Evolutionary conservation across 2,329 filamentous ascomycete genomes (phyloP).

Genomic region (Fusarium sp.): DNA sequence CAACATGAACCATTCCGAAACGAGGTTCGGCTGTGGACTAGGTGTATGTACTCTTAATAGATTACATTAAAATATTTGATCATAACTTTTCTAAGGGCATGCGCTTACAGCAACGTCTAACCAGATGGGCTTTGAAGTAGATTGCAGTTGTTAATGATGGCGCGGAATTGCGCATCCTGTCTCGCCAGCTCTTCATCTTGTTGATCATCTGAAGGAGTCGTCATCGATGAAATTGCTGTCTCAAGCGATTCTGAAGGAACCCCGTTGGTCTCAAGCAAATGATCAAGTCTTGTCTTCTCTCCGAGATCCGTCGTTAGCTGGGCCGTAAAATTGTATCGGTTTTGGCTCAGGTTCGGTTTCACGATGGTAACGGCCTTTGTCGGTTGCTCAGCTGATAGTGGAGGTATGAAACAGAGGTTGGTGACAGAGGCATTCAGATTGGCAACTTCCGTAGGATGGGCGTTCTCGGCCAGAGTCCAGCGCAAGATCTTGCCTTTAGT

Average conservation of each 20-base stretch:
- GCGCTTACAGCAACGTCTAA: constrained; percentile 16
- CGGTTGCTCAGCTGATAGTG: constrained; percentile 57
- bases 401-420: constrained; percentile 79
- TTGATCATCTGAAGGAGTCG: constrained; percentile 39
- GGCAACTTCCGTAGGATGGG: constrained; percentile 73
- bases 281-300: constrained; percentile 56
- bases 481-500: constrained; percentile 78
- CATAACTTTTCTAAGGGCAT: constrained; percentile 5
- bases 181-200: constrained; percentile 43
- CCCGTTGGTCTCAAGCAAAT: constrained; percentile 59
- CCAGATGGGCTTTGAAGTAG: constrained; percentile 39
- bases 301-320: constrained; percentile 65
- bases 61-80: constrained; percentile 20
- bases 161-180: constrained; percentile 59
- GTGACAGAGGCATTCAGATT: constrained; percentile 85
- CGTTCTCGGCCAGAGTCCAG: constrained; percentile 82
- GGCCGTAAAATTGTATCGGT: constrained; percentile 72
- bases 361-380: constrained; percentile 71
- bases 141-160: constrained; percentile 58
- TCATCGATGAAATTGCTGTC: constrained; percentile 60
- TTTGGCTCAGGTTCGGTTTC: constrained; percentile 80
- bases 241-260: constrained; percentile 61
- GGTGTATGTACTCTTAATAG: constrained; percentile 19
- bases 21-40: constrained; percentile 5
- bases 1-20: constrained; percentile 26